Base-by-base conservation (phyloP, 2,329 filamentous ascomycete species). In the Colletotrichum zoysiae region DNA sequence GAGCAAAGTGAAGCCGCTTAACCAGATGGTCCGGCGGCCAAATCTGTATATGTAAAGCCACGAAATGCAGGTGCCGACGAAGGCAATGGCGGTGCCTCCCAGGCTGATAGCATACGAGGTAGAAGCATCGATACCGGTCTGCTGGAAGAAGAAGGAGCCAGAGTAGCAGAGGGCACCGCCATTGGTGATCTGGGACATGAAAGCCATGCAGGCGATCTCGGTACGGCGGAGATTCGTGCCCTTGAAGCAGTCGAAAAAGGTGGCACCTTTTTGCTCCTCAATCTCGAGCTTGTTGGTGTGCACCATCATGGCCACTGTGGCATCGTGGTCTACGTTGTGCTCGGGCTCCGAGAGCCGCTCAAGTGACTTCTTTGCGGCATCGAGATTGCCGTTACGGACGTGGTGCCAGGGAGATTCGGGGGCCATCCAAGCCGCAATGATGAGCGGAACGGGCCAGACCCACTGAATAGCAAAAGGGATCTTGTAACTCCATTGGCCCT, bases 261-360 rank as follows among this genome's bases (percentile, higher is more conserved):
- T 78, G 16, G 80, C 80, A 2, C 85, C 84, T 0, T 74, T 73
- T 1, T 77, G 79, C 71, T 82, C 78, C 67, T 82, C 77, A 67
- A 82, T 80, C 76, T 88, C 86, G 5, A 85, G 75, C 76, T 85
- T 81, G 75, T 85, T 81, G 42, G 84, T 86, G 66, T 84, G 80
- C 1, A 83, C 79, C 79, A 86, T 85, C 72, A 83, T 78, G 48
- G 82, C 81, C 38, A 85, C 73, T 1, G 79, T 79, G 50, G 78
- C 76, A 33, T 83, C 82, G 58, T 79, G 74, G 74, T 84, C 79
- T 71, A 82, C 70, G 60, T 81, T 76, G 58, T 76, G 73, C 46
- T 74, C 67, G 0, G 78, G 76, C 63, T 79, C 74, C 0, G 81
- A 79, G 2, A 83, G 76, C 3, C 81, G 75, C 61, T 76, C 65